Evolutionary conservation across 495 filamentous ascomycete genomes (phyloP).

Genomic region (Aspergillus avenaceus): DNA sequence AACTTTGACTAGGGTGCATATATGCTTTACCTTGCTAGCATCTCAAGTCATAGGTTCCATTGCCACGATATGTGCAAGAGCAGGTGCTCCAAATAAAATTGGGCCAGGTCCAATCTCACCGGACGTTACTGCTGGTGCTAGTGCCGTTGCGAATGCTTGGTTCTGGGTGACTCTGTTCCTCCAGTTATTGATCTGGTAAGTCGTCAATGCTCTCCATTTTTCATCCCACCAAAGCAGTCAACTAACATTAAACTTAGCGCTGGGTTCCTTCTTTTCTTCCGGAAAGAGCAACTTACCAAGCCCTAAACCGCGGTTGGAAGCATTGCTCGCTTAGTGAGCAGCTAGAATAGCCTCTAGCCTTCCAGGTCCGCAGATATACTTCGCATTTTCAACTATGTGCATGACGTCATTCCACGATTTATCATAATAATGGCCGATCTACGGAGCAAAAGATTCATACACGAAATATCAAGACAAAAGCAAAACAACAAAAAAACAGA

Average conservation of each 20-base stretch:
- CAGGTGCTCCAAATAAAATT: conserved; percentile 44
- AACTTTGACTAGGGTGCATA: conserved; percentile 47
- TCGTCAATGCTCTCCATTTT: not conserved
- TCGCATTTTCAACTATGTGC: not conserved
- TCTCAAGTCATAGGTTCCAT: conserved; percentile 49
- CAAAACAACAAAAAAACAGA: not conserved
- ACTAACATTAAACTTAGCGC: conserved; percentile 28
- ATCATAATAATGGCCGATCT: not conserved
- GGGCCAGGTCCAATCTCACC: conserved; percentile 47
- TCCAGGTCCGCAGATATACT: not conserved
- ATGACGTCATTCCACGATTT: not conserved
- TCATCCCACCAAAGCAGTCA: not conserved
- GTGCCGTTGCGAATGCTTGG: conserved; percentile 51
- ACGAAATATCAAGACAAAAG: not conserved
- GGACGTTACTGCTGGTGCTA: conserved; percentile 37
- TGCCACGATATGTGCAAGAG: conserved; percentile 44
- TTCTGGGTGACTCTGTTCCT: conserved; percentile 64
- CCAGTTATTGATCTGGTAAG: conserved; percentile 59
- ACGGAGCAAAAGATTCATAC: not conserved
- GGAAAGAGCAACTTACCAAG: conserved; percentile 68
- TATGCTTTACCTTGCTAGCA: conserved; percentile 46
- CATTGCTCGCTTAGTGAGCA: not conserved
- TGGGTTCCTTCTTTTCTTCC: conserved; percentile 66
- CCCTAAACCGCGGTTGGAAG: conserved; percentile 33
- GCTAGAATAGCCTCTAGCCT: not conserved